A percentile compares a stretch with the other conserved stretches of the same genome.
Conservation (phyloP, 352 stramenopile genomes). For the Pythium rhizo-oryzae region DNA sequence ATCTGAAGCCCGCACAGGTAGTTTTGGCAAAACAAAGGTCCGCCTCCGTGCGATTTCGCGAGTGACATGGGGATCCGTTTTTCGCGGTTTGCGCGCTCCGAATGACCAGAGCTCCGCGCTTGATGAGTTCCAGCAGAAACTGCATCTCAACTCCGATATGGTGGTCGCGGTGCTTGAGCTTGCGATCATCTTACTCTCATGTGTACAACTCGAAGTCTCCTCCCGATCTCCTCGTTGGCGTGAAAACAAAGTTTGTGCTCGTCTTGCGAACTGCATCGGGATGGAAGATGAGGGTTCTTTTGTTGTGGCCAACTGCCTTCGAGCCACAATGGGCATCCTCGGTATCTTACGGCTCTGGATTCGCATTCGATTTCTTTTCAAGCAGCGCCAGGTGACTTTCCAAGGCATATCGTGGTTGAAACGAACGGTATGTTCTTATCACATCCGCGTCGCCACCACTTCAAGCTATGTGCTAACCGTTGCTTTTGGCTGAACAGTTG, state of each 20-base stretch:
- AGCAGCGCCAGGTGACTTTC: slow-evolving; percentile 7
- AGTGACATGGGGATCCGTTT: slow-evolving; percentile 25
- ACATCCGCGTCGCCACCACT: background rate
- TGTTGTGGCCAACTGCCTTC: slow-evolving; percentile 33
- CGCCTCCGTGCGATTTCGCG: slow-evolving; percentile 24
- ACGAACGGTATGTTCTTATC: slow-evolving; percentile 10
- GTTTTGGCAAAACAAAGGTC: background rate
- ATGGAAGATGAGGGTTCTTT: slow-evolving; percentile 49
- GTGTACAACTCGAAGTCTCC: slow-evolving; percentile 45
- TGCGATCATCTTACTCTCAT: slow-evolving; percentile 44
- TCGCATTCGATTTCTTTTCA: slow-evolving; percentile 31
- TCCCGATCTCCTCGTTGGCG: slow-evolving; percentile 45
- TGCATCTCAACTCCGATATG: slow-evolving; percentile 43
- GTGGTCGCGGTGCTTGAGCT: slow-evolving; percentile 46
- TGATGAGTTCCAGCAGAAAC: slow-evolving; percentile 44
- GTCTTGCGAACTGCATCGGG: slow-evolving; percentile 31
- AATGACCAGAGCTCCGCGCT: slow-evolving; percentile 16
- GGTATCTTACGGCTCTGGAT: slow-evolving; percentile 30
- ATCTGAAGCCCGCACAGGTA: background rate
- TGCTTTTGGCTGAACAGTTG: background rate
- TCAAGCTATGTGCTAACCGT: background rate
- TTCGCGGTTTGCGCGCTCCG: slow-evolving; percentile 9
- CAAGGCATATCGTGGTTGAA: slow-evolving; percentile 18
- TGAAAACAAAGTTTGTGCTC: slow-evolving; percentile 49
- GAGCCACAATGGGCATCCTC: slow-evolving; percentile 28